A percentile compares a stretch with the other conserved stretches of the same genome.
phyloP scores from a whole-genome alignment of 2,329 filamentous ascomycete genomes.

The Chaetomium globosum region DNA sequence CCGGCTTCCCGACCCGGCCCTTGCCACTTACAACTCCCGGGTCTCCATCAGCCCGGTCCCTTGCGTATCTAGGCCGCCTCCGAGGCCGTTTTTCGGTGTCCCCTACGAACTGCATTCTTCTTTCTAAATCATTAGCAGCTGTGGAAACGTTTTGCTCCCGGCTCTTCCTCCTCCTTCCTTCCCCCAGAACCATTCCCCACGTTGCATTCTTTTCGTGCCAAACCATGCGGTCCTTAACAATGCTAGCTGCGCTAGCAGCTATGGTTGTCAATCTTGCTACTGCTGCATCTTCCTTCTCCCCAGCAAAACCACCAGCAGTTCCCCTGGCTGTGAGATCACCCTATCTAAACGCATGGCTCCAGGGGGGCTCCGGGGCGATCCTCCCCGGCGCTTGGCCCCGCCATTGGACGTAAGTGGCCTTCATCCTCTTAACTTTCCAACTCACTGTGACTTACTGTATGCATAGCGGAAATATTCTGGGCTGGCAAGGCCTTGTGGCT shows the following conservation, averaged over 20 bases:
- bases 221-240: constrained; percentile 29
- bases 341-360: constrained; percentile 72
- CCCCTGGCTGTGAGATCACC: constrained; percentile 75
- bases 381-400: constrained; percentile 69
- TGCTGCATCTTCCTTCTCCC: constrained; percentile 37
- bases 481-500: constrained; percentile 69
- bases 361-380: constrained; percentile 64
- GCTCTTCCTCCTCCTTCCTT: background rate
- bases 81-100: background rate
- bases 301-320: constrained; percentile 42
- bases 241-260: constrained; percentile 25
- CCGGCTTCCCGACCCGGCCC: background rate
- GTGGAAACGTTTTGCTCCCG: background rate
- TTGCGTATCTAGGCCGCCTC: constrained; percentile 7
- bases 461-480: constrained; percentile 56
- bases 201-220: background rate
- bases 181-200: background rate
- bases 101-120: background rate
- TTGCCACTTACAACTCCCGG: constrained; percentile 3
- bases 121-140: background rate
- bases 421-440: background rate
- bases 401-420: constrained; percentile 65
- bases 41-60: background rate
- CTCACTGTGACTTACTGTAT: constrained; percentile 30
- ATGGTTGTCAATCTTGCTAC: constrained; percentile 13